Percentiles rank a stretch among this genome's conserved stretches.
Evolutionary conservation across 257 asterid genomes (phyloP).

Genomic region (Nicotiana noctiflora): DNA sequence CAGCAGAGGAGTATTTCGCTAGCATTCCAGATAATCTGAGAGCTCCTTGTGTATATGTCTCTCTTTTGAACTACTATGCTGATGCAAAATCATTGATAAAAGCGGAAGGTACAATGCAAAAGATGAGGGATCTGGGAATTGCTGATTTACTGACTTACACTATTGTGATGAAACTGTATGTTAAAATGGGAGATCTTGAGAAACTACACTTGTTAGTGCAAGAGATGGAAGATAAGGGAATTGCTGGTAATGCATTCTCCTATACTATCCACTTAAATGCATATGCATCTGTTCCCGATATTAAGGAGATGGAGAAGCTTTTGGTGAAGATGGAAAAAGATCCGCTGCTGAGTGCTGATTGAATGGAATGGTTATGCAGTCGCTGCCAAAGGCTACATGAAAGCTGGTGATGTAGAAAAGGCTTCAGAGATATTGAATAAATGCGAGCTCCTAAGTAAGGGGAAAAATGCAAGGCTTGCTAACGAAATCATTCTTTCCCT

Average conservation of each 20-base stretch:
- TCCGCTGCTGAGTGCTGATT: slow-evolving; percentile 15
- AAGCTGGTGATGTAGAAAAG: slow-evolving; percentile 21
- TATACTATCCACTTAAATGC: slow-evolving; percentile 27
- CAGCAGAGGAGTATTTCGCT: slow-evolving; percentile 21
- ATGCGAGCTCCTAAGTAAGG: slow-evolving; percentile 21
- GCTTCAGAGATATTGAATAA: slow-evolving; percentile 14
- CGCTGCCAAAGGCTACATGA: slow-evolving; percentile 34
- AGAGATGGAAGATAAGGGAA: slow-evolving; percentile 38
- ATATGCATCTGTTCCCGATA: slow-evolving; percentile 19
- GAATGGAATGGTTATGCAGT: slow-evolving; percentile 9
- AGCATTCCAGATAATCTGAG: slow-evolving; percentile 10
- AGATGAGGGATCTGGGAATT: slow-evolving; percentile 14
- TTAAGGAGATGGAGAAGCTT: slow-evolving; percentile 32
- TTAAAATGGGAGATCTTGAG: slow-evolving; percentile 17
- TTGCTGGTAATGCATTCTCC: slow-evolving; percentile 13
- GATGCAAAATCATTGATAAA: slow-evolving; percentile 8
- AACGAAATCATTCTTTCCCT: slow-evolving; percentile 15
- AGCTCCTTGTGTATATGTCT: background rate
- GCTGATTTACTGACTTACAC: slow-evolving; percentile 9
- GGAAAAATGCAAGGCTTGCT: background rate
- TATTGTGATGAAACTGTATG: slow-evolving; percentile 31
- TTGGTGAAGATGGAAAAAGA: slow-evolving; percentile 42
- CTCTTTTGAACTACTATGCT: slow-evolving; percentile 26
- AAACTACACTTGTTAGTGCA: slow-evolving; percentile 22
- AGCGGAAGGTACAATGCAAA: slow-evolving; percentile 25